Percentiles rank a stretch among this genome's conserved stretches.
phyloP scores from a whole-genome alignment of 345 rosid genomes.

The Populus pruinosa region DNA sequence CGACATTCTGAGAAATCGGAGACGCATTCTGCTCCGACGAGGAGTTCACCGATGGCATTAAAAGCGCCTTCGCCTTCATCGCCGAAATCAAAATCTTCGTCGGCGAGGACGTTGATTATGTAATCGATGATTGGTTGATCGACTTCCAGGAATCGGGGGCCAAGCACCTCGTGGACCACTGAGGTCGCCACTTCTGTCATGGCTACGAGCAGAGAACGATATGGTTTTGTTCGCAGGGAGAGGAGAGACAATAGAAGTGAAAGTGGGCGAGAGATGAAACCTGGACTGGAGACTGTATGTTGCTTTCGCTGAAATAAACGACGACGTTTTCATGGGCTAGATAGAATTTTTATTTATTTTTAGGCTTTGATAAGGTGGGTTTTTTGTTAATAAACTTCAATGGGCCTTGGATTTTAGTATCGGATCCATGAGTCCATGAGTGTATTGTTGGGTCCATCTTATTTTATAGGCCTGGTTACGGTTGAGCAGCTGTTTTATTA shows the following conservation, averaged over 20 bases:
- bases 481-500: too few relatives aligned
- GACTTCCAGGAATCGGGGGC: conserved; percentile 63
- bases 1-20: conserved; percentile 76
- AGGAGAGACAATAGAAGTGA: background rate
- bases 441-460: background rate
- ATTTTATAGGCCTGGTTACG: too few relatives aligned
- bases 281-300: background rate
- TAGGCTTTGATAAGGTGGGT: too few relatives aligned
- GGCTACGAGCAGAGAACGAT: conserved; percentile 9
- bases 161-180: conserved; percentile 83
- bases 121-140: conserved; percentile 92
- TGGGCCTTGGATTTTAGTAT: background rate
- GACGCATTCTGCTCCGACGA: conserved; percentile 83
- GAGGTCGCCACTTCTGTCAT: conserved; percentile 92
- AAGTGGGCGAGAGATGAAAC: background rate
- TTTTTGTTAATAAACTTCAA: background rate
- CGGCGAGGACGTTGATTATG: conserved; percentile 96
- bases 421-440: background rate
- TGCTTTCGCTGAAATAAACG: background rate
- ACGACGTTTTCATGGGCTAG: background rate
- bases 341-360: background rate
- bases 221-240: background rate
- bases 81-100: conserved; percentile 95
- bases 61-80: conserved; percentile 86
- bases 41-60: conserved; percentile 90